Percentiles rank a stretch among this genome's conserved stretches.
These are phyloP conservation scores for Cucumis cinereus DNA, from an alignment of 306 rosid genomes.

Conservation along the genomic window DNA sequence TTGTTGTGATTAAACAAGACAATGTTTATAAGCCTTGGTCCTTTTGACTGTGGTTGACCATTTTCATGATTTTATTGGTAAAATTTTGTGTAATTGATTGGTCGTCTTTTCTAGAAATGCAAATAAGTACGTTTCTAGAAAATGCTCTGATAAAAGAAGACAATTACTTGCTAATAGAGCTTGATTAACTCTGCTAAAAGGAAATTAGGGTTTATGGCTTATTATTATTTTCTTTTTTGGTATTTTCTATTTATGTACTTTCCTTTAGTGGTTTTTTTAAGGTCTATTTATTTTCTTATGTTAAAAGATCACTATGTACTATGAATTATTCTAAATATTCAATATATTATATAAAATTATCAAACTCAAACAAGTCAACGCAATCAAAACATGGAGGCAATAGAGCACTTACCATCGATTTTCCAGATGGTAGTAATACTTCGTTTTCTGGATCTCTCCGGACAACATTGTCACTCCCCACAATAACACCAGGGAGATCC, in stretches of 20 bases:
- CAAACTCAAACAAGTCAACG: no score
- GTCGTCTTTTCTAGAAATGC: no score
- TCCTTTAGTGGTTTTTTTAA: no score
- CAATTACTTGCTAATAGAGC: background rate
- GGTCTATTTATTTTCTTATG: no score
- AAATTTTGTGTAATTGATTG: background rate
- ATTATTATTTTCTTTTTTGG: no score
- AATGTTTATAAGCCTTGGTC: background rate
- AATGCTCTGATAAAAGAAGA: no score
- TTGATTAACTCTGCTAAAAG: background rate
- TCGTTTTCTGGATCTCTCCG: conserved; percentile 38
- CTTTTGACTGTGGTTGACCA: background rate
- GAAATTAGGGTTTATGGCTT: no score
- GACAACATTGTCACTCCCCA: conserved; percentile 73
- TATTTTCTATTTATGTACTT: no score
- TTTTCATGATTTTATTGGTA: background rate
- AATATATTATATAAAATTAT: no score
- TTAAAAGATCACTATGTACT: no score
- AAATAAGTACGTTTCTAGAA: no score
- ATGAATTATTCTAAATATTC: no score
- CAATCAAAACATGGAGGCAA: background rate
- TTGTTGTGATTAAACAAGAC: background rate
- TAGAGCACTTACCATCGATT: conserved; percentile 46
- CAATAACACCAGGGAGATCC: conserved; percentile 81
- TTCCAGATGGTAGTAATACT: conserved; percentile 66